These are phyloP conservation scores for Pachysolen tannophilus DNA, from an alignment of 805 yeast genomes.

Conservation along the genomic window DNA sequence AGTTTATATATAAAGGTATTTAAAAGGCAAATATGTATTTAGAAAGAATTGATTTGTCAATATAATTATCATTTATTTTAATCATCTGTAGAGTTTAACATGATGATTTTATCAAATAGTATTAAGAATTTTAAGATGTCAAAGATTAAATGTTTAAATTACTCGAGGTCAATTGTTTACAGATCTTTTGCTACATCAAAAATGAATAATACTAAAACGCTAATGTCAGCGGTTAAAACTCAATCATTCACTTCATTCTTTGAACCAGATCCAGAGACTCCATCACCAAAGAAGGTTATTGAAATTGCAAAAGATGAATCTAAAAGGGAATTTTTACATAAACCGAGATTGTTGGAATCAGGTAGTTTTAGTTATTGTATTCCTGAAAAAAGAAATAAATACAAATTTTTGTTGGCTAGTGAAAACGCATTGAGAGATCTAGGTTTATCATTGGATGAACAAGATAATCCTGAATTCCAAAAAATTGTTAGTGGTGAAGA, in stretches of 20 bases:
- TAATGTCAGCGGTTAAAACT: conserved; percentile 19
- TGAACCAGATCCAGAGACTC: conserved; percentile 21
- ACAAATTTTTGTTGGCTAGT: conserved; percentile 50
- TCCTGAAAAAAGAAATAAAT: conserved; percentile 54
- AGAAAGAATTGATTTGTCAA: no score
- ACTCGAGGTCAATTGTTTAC: not conserved
- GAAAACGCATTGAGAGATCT: conserved; percentile 53
- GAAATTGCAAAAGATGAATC: conserved; percentile 19
- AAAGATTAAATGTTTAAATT: not conserved
- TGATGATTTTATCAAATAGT: no score
- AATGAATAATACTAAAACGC: no score
- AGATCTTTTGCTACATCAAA: no score
- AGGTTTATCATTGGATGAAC: conserved; percentile 36
- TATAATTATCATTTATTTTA: no score
- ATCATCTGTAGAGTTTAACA: no score
- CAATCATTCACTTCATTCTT: conserved; percentile 20
- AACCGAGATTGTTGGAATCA: conserved; percentile 41
- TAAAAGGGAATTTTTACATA: conserved; percentile 29
- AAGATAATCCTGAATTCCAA: conserved; percentile 36
- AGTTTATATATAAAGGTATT: no score
- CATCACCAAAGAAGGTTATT: conserved; percentile 14
- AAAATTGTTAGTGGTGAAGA: conserved; percentile 52
- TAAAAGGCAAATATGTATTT: no score
- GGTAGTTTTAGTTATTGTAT: conserved; percentile 70
- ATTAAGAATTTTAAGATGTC: not conserved